phyloP scores from a whole-genome alignment of 2,329 filamentous ascomycete species.

The Talaromyces sp. region DNA sequence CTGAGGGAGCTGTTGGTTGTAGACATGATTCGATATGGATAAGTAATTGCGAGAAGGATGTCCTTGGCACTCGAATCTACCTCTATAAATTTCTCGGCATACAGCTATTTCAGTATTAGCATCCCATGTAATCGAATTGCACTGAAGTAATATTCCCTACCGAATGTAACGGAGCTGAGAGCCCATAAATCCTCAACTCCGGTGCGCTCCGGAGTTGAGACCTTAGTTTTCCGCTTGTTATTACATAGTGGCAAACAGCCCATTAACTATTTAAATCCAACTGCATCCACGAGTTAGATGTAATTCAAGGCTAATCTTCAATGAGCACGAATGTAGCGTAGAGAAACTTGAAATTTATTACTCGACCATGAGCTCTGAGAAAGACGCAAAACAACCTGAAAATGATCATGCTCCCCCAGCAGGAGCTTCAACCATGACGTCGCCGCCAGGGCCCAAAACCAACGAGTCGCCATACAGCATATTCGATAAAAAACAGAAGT shows the following conservation, averaged over 20 bases:
- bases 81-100: not conserved
- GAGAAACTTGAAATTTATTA: not conserved
- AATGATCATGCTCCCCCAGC: not conserved
- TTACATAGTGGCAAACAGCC: not conserved
- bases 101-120: not conserved
- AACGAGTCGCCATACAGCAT: conserved; percentile 46
- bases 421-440: not conserved
- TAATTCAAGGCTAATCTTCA: not conserved
- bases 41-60: not conserved
- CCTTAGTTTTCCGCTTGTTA: not conserved
- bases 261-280: not conserved
- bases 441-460: not conserved
- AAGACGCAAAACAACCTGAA: not conserved
- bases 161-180: not conserved
- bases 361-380: not conserved
- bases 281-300: not conserved
- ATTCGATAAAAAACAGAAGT: conserved; percentile 51
- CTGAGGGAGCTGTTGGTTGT: not conserved
- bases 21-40: not conserved
- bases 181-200: not conserved
- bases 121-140: not conserved
- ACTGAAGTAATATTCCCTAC: not conserved
- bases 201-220: conserved; percentile 2
- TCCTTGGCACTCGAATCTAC: not conserved
- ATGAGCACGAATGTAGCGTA: not conserved